These are phyloP conservation scores for Kwoniella heveanensis DNA, from an alignment of 768 basidiomycete species.

Conservation along the genomic window DNA sequence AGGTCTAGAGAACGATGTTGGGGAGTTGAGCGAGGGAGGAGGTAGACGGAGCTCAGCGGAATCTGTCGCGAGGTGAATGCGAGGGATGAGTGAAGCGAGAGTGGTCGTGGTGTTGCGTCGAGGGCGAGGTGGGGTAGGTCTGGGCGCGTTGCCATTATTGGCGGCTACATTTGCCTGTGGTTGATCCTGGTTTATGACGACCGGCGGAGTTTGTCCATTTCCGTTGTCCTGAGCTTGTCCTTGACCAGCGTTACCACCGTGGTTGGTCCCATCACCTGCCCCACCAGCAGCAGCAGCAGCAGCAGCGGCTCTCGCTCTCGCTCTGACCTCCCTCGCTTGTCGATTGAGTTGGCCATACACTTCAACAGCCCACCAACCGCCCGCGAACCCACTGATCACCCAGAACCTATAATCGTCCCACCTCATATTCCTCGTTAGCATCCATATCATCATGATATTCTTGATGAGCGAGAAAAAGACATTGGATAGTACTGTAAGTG, in stretches of 20 bases:
- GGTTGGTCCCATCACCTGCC: neutral
- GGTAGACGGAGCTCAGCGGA: slow-evolving; percentile 32
- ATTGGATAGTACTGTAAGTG: slow-evolving; percentile 21
- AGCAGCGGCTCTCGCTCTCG: neutral
- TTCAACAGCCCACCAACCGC: slow-evolving; percentile 40
- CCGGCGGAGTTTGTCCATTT: neutral
- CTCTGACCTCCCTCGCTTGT: slow-evolving; percentile 11
- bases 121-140: neutral
- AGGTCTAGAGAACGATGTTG: slow-evolving; percentile 2
- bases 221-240: neutral
- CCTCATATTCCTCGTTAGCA: slow-evolving; percentile 43
- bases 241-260: neutral
- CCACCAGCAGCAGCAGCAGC: neutral
- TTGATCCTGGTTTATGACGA: neutral
- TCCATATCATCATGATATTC: slow-evolving; percentile 40
- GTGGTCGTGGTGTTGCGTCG: neutral
- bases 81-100: neutral
- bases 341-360: slow-evolving; percentile 9
- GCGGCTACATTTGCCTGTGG: neutral
- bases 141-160: neutral
- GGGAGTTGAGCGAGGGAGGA: slow-evolving; percentile 2
- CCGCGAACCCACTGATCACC: slow-evolving; percentile 35
- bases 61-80: slow-evolving; percentile 38
- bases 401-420: slow-evolving; percentile 40
- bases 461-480: slow-evolving; percentile 35